Evolutionary conservation across 257 asterid species (phyloP), one percentile per base, ranked within the genome.

Genomic region (Solanum gandarillasii): DNA sequence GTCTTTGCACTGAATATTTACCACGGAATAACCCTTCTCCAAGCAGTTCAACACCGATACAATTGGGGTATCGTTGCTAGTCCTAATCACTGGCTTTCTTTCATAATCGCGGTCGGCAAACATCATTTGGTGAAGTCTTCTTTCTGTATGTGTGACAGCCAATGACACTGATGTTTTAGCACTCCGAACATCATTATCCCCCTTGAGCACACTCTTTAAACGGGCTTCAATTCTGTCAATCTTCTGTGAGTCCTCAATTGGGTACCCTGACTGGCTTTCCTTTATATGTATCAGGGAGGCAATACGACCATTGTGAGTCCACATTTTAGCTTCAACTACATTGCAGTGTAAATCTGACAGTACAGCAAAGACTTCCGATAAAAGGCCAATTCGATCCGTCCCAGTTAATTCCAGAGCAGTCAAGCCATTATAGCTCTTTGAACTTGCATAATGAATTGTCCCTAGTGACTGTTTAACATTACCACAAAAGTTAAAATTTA

Each of bases 81-180:
- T 79, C 85, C 85, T 25, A 79, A 92, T 87, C 1, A 86, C 78
- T 8, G 96, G 89, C 68, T 90, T 90, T 89, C 98, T 87, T 43
- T 96, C 99, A 5, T 96, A 97, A 89, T 97, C 99, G 27, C 99
- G 90, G 82, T 97, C 99, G 0, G 96, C 97, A 76, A 93, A 95
- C 99, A 97, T 97, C 98, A 97, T 91, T 89, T 97, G 99, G 87
- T 97, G 99, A 87, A 97, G 99, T 93, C 99, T 92, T 87, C 99
- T 94, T 89, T 97, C 99, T 1, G 96, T 94, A 79, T 96, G 99
- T 0, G 98, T 94, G 9, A 90, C 95, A 27, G 90, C 94, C 89
- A 93, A 81, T 2, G 98, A 94, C 7, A 96, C 94, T 1, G 95
- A 91, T 8, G 96, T 96, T 35, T 90, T 94, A 0, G 99, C 99